Base-by-base conservation (phyloP, 2,329 filamentous ascomycete genomes). In the Pseudogymnoascus sp. region DNA sequence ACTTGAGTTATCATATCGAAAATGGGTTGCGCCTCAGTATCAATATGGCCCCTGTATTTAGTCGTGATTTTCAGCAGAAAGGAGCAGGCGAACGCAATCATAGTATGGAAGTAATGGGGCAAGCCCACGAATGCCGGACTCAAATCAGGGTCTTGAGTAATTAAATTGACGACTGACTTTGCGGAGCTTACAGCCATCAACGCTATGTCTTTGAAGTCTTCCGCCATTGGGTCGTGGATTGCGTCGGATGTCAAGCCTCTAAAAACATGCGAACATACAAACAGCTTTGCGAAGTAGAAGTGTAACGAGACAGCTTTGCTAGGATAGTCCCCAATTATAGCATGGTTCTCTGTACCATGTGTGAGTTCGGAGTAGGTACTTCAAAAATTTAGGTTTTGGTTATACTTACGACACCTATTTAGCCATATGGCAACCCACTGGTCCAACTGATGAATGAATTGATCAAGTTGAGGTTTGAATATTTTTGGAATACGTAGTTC, bases 401-500 rank as follows among this genome's bases (percentile, higher is more conserved):
- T 19, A 19, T 16, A 63, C 62, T 52, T 68, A 75, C 73, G 67
- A 14, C 75, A 66, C 11, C 71, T 71, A 26, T 66, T 66, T 38
- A 72, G 70, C 74, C 74, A 76, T 33, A 69, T 72, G 31, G 68
- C 65, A 29, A 70, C 68, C 74, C 74, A 76, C 1, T 68, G 67
- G 4, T 69, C 69, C 23, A 76, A 59, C 19, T 75, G 73, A 4
- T 65, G 64, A 45, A 73, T 72, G 39, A 63, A 76, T 74, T 60
- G 71, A 67, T 35, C 72, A 68, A 60, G 68, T 35, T 59, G 64
- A 68, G 70, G 52, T 67, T 65, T 66, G 74, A 68, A 64, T 70
- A 67, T 60, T 69, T 66, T 75, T 78, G 23, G 76, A 26, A 83
- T 69, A 1, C 78, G 74, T 52, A 78, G 76, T 55, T 81, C 77